A percentile compares a stretch with the other conserved stretches of the same genome.
Conservation (phyloP, 345 rosid genomes). For the Stellera chamaejasme region DNA sequence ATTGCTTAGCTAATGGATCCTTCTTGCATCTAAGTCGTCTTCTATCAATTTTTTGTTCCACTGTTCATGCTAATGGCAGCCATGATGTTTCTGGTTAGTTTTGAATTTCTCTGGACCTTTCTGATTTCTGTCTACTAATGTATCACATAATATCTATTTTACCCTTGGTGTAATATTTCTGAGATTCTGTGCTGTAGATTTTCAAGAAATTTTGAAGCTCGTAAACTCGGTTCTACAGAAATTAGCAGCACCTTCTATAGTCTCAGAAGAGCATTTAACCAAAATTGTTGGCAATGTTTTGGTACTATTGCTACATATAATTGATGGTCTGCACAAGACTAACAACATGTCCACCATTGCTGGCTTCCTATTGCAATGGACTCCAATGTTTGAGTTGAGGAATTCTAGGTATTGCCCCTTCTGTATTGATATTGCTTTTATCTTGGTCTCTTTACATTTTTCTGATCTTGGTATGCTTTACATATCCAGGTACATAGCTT, state of each 20-base stretch:
- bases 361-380: conserved; percentile 47
- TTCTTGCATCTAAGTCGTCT: conserved; percentile 38
- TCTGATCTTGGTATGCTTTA: conserved; percentile 15
- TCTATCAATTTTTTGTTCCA: conserved; percentile 44
- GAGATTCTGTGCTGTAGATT: conserved; percentile 38
- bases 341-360: conserved; percentile 31
- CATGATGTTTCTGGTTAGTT: conserved; percentile 48
- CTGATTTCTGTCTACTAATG: conserved; percentile 13
- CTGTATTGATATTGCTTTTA: conserved; percentile 8
- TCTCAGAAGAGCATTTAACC: conserved; percentile 29
- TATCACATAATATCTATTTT: conserved; percentile 3
- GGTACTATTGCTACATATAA: conserved; percentile 51
- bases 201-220: conserved; percentile 37
- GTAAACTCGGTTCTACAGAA: conserved; percentile 32
- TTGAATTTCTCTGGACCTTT: conserved; percentile 1
- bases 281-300: conserved; percentile 53
- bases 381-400: conserved; percentile 52
- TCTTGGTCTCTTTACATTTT: not conserved
- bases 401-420: conserved; percentile 43
- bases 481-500: conserved; percentile 52
- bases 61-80: conserved; percentile 37
- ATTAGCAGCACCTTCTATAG: conserved; percentile 30
- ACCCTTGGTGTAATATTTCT: conserved; percentile 2
- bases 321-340: conserved; percentile 34
- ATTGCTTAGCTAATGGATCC: conserved; percentile 21